Evolutionary conservation across 345 rosid species (phyloP).

Genomic region (Lepidium africanum): DNA sequence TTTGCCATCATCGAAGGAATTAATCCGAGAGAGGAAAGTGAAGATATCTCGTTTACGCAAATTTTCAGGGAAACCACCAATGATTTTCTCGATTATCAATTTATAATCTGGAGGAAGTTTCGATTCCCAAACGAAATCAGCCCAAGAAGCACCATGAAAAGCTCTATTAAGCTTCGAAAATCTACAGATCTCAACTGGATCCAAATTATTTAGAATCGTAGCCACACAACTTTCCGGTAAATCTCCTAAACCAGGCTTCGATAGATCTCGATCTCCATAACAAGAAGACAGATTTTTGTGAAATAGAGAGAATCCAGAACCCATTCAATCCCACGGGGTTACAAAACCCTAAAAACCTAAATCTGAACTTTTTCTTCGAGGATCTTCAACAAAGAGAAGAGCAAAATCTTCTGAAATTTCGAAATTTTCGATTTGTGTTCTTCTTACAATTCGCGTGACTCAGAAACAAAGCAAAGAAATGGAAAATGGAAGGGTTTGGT

Average conservation of each 20-base stretch:
- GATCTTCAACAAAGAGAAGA: neutral
- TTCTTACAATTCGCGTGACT: neutral
- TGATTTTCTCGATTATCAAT: conserved; percentile 41
- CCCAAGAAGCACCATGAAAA: conserved; percentile 87
- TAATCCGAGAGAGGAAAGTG: conserved; percentile 50
- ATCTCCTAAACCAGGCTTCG: conserved; percentile 53
- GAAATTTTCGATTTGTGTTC: conserved; percentile 14
- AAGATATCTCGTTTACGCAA: conserved; percentile 64
- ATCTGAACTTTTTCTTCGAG: neutral
- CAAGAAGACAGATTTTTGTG: conserved; percentile 17
- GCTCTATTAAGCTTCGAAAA: conserved; percentile 65
- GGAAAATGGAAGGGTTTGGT: conserved; percentile 19
- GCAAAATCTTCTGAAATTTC: neutral
- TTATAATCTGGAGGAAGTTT: conserved; percentile 70
- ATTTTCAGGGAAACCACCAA: conserved; percentile 36
- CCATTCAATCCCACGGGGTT: conserved; percentile 40
- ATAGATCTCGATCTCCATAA: conserved; percentile 6
- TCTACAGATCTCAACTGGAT: conserved; percentile 80
- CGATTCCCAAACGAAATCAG: conserved; percentile 92
- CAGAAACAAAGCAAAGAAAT: neutral
- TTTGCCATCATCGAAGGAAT: conserved; percentile 57
- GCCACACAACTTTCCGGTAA: conserved; percentile 87
- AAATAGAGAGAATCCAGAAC: conserved; percentile 47
- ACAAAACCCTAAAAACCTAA: neutral
- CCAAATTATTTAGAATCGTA: conserved; percentile 47